Base-by-base conservation (phyloP, 2,329 filamentous ascomycete species). In the Penicillium olsonii region DNA sequence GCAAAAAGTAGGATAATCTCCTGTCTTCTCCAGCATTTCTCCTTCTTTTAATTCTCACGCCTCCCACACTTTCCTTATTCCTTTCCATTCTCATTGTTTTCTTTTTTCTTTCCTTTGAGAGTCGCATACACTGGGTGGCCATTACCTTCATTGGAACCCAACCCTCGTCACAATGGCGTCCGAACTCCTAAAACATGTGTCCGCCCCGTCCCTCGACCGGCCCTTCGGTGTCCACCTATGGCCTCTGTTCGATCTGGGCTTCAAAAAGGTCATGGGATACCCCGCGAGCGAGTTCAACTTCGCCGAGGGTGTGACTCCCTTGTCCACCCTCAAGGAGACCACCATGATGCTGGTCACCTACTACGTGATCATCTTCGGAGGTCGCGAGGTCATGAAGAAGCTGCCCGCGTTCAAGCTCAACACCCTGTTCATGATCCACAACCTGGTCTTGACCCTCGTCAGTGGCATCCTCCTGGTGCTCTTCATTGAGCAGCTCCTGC, bases 281-380 rank as follows among this genome's bases (percentile, higher is more conserved):
- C 85, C 89, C 57, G 86, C 88, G 54, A 85, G 90, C 61, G 85
- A 96, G 55, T 97, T 97, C 78, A 77, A 82, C 59, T 97, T 97
- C 75, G 79, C 85, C 53, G 81, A 85, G 37, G 90, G 90, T 66
- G 78, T 84, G 72, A 96, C 92, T 24, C 88, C 90, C 54, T 87
- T 97, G 82, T 96, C 92, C 47, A 96, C 92, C 4, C 78, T 96
- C 65, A 87, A 87, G 73, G 85, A 89, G 75, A 92, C 90, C 42
- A 83, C 84, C 52, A 83, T 88, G 62, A 87, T 91, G 70, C 86
- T 96, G 63, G 77, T 90, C 67, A 77, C 88, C 70, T 99, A 97
- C 85, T 97, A 97, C 75, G 76, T 88, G 61, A 79, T 96, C 76
- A 94, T 97, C 67, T 95, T 97, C 61, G 92, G 92, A 57, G 94